phyloP scores from a whole-genome alignment of 148 eudicot genomes.

The Limonium bicolor region DNA sequence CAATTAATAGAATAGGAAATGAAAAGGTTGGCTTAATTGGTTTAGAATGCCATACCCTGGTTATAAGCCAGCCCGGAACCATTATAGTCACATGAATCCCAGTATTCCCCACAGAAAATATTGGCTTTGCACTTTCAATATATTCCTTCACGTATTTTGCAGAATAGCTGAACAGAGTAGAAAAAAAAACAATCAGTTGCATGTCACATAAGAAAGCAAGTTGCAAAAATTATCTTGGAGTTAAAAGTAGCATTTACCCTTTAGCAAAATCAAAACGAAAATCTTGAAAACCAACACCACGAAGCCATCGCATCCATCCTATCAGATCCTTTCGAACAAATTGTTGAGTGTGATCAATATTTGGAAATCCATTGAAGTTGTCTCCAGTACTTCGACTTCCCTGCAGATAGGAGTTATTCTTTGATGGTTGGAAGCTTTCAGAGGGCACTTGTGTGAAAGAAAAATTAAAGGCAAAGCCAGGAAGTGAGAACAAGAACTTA shows the following conservation, averaged over 20 bases:
- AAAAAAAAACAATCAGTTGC: not conserved
- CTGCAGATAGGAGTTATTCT: no score
- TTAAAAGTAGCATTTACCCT: slow-evolving; percentile 41
- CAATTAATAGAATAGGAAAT: not conserved
- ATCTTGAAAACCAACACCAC: slow-evolving; percentile 82
- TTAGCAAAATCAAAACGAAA: slow-evolving; percentile 87
- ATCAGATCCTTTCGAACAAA: slow-evolving; percentile 64
- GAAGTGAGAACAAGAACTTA: no score
- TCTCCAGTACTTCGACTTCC: slow-evolving; percentile 79
- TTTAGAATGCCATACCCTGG: slow-evolving; percentile 41
- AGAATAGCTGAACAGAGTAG: slow-evolving; percentile 50
- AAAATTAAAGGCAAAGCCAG: not conserved
- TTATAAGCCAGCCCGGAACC: slow-evolving; percentile 53
- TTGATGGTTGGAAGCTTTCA: no score
- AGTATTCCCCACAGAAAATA: slow-evolving; percentile 84
- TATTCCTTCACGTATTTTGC: slow-evolving; percentile 70
- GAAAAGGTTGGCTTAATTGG: not conserved
- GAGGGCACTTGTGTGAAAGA: no score
- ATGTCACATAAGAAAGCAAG: not conserved
- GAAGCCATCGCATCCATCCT: slow-evolving; percentile 75
- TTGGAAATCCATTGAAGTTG: slow-evolving; percentile 85
- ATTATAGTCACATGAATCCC: slow-evolving; percentile 90
- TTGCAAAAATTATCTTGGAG: no score
- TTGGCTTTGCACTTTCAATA: slow-evolving; percentile 61
- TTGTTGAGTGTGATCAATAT: slow-evolving; percentile 69